Percentiles rank a stretch among this genome's conserved stretches.
Evolutionary conservation across 2,329 filamentous ascomycete genomes (phyloP).

Genomic region (Chlorencoelia australis): DNA sequence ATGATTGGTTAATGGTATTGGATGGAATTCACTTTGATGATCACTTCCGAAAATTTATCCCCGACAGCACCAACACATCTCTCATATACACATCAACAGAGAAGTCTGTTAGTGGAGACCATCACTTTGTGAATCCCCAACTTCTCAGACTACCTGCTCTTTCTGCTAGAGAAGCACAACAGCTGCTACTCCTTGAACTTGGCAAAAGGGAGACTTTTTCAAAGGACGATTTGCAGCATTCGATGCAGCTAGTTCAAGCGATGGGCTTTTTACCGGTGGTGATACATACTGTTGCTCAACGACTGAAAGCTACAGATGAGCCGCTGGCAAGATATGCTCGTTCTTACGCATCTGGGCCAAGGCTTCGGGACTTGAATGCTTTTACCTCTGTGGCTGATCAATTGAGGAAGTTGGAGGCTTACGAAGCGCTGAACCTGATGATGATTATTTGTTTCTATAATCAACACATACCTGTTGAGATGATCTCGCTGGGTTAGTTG

Average conservation of each 20-base stretch:
- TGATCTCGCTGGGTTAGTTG: conserved; percentile 45
- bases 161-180: conserved; percentile 45
- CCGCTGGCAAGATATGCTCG: conserved; percentile 51
- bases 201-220: conserved; percentile 44
- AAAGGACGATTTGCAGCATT: conserved; percentile 43
- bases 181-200: conserved; percentile 52
- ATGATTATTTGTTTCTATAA: conserved; percentile 55
- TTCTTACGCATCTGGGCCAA: conserved; percentile 44
- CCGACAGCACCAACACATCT: conserved; percentile 49
- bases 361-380: conserved; percentile 39
- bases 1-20: conserved; percentile 58
- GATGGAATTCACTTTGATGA: conserved; percentile 56
- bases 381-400: conserved; percentile 40
- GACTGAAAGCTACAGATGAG: conserved; percentile 50
- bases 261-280: conserved; percentile 58
- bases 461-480: conserved; percentile 54
- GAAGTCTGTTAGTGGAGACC: conserved; percentile 42
- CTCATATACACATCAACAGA: conserved; percentile 62
- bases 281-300: conserved; percentile 55
- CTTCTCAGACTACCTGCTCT: conserved; percentile 46
- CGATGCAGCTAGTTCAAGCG: conserved; percentile 50
- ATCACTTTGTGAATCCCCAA: conserved; percentile 48
- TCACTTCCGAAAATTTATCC: conserved; percentile 50
- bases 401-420: conserved; percentile 35
- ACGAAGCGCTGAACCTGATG: conserved; percentile 53